Evolutionary conservation across 768 basidiomycete species (phyloP), one percentile per base, ranked within the genome.

Genomic region (Xanthoconium purpureum): DNA sequence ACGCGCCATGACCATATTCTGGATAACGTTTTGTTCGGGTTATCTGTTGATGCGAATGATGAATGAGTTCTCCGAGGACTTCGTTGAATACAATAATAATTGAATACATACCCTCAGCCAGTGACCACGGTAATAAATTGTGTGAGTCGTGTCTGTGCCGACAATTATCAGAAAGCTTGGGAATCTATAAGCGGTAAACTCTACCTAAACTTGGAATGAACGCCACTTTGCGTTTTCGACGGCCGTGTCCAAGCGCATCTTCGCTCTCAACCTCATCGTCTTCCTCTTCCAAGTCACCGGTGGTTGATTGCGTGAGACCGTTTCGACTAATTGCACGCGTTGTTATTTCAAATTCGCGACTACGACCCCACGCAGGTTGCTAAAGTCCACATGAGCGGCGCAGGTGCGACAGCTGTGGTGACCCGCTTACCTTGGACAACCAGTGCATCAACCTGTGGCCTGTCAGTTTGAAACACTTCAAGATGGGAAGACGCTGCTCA

Each of bases 351-450:
- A 93, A 93, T 71, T 93, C 91, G 44, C 91, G 80, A 70, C 89
- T 91, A 46, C 87, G 83, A 8, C 89, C 89, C 89, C 91, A 93
- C 24, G 91, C 88, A 13, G 91, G 91, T 87, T 93, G 91, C 91
- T 93, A 70, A 15, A 45, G 32, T 39, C 24, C 40, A 36, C 32
- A 45, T 72, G 53, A 73, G 65, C 57, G 44, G 40, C 13, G 48
- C 38, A 45, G 47, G 13, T 35, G 40, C n/a, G 46, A 47, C 32
- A 53, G 49, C 39, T 24, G 56, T 48, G n/a, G n/a, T 47, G 51
- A 56, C 50, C 45, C 18, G 56, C 63, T 60, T 54, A 84, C 89
- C 81, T 92, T 93, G 24, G 88, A 79, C 46, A 93, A 78, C 91
- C 91, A 93, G 64, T 93, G 88, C 88, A 91, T 90, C 61, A 92